Percentiles rank a stretch among this genome's conserved stretches.
Evolutionary conservation across 768 basidiomycete species (phyloP).

Genomic region (Chalciporus pseudorubinellus): DNA sequence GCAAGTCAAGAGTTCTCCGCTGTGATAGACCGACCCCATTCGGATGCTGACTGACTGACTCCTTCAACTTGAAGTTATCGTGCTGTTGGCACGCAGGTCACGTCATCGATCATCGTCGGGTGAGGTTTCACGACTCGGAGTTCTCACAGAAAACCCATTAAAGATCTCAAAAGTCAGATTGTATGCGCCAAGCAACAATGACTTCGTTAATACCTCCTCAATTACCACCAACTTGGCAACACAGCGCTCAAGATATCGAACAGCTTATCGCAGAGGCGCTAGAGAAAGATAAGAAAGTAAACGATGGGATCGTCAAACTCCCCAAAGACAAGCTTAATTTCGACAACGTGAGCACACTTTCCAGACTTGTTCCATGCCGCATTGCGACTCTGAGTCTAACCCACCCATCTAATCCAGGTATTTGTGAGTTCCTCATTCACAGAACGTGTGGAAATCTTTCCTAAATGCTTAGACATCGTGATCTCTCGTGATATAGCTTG

Average conservation of each 20-base stretch:
- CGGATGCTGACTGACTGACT: neutral
- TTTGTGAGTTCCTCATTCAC: constrained; percentile 51
- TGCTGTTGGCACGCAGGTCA: no score
- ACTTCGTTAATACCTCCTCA: constrained; percentile 63
- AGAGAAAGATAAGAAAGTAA: constrained; percentile 48
- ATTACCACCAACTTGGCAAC: constrained; percentile 61
- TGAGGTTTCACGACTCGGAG: no score
- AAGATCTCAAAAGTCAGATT: neutral
- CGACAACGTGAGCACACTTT: constrained; percentile 50
- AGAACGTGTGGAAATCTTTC: neutral
- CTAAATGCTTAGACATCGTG: constrained; percentile 22
- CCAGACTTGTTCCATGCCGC: neutral
- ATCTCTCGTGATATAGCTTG: constrained; percentile 38
- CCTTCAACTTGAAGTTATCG: neutral
- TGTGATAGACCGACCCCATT: neutral
- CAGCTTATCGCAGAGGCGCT: constrained; percentile 57
- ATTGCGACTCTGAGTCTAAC: neutral
- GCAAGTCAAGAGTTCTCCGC: no score
- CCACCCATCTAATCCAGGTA: constrained; percentile 43
- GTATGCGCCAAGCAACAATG: constrained; percentile 20
- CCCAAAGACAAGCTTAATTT: constrained; percentile 59
- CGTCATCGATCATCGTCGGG: no score
- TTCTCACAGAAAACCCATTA: neutral
- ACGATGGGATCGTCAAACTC: constrained; percentile 61
- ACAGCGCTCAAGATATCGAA: constrained; percentile 59